phyloP scores from a whole-genome alignment of 108 stramenopile genomes.

The Nitzschia sp. region DNA sequence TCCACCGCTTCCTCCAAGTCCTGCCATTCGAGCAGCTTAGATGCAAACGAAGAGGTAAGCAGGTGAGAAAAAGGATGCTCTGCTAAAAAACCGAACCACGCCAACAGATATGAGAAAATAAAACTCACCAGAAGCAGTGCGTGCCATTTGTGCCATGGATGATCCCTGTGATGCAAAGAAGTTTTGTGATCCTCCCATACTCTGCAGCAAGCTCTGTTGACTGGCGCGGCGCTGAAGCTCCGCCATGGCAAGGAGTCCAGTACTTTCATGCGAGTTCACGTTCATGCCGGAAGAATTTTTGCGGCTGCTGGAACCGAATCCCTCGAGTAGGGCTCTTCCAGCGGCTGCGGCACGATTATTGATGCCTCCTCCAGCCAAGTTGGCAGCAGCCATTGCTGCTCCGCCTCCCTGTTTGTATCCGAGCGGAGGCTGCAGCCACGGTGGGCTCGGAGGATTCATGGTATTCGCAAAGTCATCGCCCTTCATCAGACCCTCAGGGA shows the following conservation, averaged over 20 bases:
- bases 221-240: slow-evolving; percentile 50
- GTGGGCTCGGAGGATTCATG: slow-evolving; percentile 28
- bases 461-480: neutral
- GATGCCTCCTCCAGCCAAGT: slow-evolving; percentile 32
- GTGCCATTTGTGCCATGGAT: slow-evolving; percentile 68
- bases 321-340: slow-evolving; percentile 67
- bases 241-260: slow-evolving; percentile 49
- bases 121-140: slow-evolving; percentile 58
- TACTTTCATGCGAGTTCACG: slow-evolving; percentile 10
- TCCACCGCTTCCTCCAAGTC: slow-evolving; percentile 24
- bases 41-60: neutral
- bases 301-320: slow-evolving; percentile 18
- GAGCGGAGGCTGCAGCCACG: slow-evolving; percentile 57
- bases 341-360: slow-evolving; percentile 67
- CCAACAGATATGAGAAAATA: neutral
- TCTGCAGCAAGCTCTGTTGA: slow-evolving; percentile 31
- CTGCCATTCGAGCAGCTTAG: slow-evolving; percentile 42
- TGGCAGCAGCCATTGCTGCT: slow-evolving; percentile 40
- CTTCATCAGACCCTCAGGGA: neutral
- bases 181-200: slow-evolving; percentile 28
- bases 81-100: neutral
- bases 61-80: neutral
- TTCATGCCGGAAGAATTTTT: slow-evolving; percentile 6
- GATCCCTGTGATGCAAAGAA: slow-evolving; percentile 32
- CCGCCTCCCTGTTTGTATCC: slow-evolving; percentile 61